Evolutionary conservation across 192 early-diverging fungal species (phyloP).

Genomic region (Backusella parvicylindrica): DNA sequence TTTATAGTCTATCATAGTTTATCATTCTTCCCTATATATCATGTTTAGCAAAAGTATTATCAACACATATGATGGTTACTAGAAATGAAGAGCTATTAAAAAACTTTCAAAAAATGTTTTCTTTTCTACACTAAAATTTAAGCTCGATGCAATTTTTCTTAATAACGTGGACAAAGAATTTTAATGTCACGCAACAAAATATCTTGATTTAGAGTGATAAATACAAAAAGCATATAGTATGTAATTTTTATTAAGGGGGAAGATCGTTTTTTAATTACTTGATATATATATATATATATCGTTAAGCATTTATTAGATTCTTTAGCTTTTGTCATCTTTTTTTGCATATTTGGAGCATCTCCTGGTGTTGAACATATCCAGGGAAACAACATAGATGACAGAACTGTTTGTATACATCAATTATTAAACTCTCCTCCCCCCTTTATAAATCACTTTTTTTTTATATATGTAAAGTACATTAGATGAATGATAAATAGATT

Average conservation of each 20-base stretch:
- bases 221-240: not conserved
- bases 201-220: not conserved
- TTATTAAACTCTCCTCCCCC: too few species aligned
- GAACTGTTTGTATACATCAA: not conserved
- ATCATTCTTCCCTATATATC: not conserved
- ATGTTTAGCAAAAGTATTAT: not conserved
- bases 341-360: not conserved
- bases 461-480: not conserved
- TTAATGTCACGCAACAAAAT: not conserved
- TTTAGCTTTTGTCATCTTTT: not conserved
- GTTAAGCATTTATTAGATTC: too few species aligned
- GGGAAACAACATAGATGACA: not conserved
- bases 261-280: too few species aligned
- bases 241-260: not conserved
- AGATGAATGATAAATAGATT: conserved; percentile 49
- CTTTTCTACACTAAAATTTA: not conserved
- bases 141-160: not conserved
- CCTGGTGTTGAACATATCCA: not conserved
- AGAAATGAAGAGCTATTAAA: not conserved
- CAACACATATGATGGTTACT: not conserved
- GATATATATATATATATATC: too few species aligned
- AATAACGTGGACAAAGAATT: not conserved
- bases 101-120: not conserved
- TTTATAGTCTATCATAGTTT: not conserved
- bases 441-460: too few species aligned